A percentile compares a stretch with the other conserved stretches of the same genome.
Evolutionary conservation across 2,329 filamentous ascomycete species (phyloP).

Genomic region (Paraphoma sp.): DNA sequence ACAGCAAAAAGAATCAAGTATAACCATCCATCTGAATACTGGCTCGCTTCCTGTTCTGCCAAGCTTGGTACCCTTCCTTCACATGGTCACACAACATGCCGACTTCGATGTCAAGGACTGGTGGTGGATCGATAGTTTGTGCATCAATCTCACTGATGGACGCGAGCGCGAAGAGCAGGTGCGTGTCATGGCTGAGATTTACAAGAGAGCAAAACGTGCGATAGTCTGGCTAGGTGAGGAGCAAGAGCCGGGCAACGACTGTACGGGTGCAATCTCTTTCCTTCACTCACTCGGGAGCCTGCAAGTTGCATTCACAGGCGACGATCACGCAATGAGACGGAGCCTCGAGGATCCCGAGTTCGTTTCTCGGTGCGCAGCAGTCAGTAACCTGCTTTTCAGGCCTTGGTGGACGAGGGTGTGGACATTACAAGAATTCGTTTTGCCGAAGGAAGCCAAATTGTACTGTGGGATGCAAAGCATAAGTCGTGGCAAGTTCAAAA

Average conservation of each 20-base stretch:
- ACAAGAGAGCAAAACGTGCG: conserved; percentile 24
- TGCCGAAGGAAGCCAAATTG: conserved; percentile 33
- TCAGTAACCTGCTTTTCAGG: conserved; percentile 30
- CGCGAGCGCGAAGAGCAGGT: conserved; percentile 37
- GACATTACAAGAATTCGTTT: conserved; percentile 41
- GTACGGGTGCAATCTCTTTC: conserved; percentile 33
- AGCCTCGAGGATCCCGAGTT: conserved; percentile 25
- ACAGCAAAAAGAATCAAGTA: conserved; percentile 12
- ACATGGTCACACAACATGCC: conserved; percentile 26
- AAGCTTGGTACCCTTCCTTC: conserved; percentile 30
- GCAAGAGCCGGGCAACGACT: conserved; percentile 24
- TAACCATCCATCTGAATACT: conserved; percentile 13
- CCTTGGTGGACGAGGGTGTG: conserved; percentile 39
- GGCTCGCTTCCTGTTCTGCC: conserved; percentile 25
- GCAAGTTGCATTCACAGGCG: conserved; percentile 23
- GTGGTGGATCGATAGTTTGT: conserved; percentile 44
- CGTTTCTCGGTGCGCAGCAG: conserved; percentile 22
- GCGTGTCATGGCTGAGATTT: conserved; percentile 42
- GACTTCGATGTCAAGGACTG: conserved; percentile 30
- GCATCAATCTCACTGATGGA: conserved; percentile 35
- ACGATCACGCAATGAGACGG: conserved; percentile 21
- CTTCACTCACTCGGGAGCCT: conserved; percentile 27
- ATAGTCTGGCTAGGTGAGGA: conserved; percentile 38
- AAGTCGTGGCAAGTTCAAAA: conserved; percentile 33
- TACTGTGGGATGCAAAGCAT: conserved; percentile 32